Conservation (phyloP, 1,139 yeast genomes). For the Yamadazyma buinensis region DNA sequence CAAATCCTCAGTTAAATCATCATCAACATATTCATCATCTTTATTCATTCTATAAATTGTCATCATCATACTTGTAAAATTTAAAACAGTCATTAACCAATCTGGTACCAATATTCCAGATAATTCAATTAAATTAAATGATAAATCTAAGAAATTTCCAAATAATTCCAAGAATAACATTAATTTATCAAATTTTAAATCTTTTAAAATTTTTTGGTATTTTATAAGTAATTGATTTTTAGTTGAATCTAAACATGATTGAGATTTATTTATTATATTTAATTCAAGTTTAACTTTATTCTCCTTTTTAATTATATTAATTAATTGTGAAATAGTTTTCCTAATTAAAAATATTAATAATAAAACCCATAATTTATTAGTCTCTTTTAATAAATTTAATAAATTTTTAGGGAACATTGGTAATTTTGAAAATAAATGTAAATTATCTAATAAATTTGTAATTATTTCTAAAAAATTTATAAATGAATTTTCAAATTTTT, state of each 20-base stretch:
- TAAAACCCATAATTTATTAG: constrained; percentile 45
- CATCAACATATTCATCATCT: constrained; percentile 48
- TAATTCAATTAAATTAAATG: constrained; percentile 40
- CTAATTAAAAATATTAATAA: constrained; percentile 41
- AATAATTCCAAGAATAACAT: constrained; percentile 42
- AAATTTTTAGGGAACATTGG: constrained; percentile 41
- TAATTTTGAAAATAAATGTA: constrained; percentile 41
- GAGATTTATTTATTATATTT: constrained; percentile 26
- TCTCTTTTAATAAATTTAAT: constrained; percentile 33
- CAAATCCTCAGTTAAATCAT: constrained; percentile 44
- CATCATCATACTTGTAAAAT: constrained; percentile 46
- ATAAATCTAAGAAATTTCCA: constrained; percentile 42
- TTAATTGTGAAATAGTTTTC: constrained; percentile 41
- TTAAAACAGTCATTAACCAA: constrained; percentile 43
- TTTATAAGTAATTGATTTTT: constrained; percentile 29
- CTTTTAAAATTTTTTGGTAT: constrained; percentile 41
- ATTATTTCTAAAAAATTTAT: constrained; percentile 33
- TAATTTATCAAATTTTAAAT: constrained; percentile 41
- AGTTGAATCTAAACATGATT: constrained; percentile 18
- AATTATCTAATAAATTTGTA: constrained; percentile 42
- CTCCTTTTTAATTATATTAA: constrained; percentile 39
- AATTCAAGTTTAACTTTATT: constrained; percentile 37
- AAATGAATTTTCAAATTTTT: constrained; percentile 27
- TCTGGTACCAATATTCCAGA: constrained; percentile 36
- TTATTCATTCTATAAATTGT: constrained; percentile 50